Evolutionary conservation across 2,329 filamentous ascomycete species (phyloP).

Genomic region (Xylariaceae sp.): DNA sequence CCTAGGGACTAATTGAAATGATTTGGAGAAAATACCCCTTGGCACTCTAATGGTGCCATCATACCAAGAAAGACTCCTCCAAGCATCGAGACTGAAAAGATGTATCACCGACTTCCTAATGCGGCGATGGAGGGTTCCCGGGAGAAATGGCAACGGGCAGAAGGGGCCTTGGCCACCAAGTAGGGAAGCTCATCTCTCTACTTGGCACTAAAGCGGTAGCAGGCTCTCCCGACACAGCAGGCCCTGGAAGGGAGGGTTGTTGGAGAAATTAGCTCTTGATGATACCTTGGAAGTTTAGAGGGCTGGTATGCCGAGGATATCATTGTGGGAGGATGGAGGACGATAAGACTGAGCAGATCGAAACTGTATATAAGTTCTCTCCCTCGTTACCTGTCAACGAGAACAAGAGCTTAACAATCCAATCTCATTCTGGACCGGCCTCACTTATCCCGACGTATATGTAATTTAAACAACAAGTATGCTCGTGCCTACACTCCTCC

Average conservation of each 20-base stretch:
- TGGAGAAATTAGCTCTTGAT: too few species aligned
- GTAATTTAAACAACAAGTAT: slow-evolving; percentile 8
- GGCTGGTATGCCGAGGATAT: too few species aligned
- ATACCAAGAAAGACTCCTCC: slow-evolving; percentile 9
- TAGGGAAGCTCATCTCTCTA: slow-evolving; percentile 1
- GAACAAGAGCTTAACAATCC: too few species aligned
- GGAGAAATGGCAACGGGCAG: slow-evolving; percentile 2
- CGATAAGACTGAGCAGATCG: too few species aligned
- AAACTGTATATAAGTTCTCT: too few species aligned
- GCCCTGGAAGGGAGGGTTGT: too few species aligned
- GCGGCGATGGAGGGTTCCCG: background rate
- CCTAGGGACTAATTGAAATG: slow-evolving; percentile 8
- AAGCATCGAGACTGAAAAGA: too few species aligned
- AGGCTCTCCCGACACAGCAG: too few species aligned
- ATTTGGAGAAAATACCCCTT: slow-evolving; percentile 6
- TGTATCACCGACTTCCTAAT: slow-evolving; percentile 10
- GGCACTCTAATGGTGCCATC: slow-evolving; percentile 3
- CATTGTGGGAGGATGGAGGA: too few species aligned
- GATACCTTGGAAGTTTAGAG: too few species aligned
- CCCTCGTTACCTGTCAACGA: too few species aligned
- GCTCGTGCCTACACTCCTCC: slow-evolving; percentile 16
- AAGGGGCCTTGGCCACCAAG: slow-evolving; percentile 11
- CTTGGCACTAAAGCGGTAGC: too few species aligned
- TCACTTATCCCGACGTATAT: background rate
- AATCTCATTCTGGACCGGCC: background rate